Percentiles rank a stretch among this genome's conserved stretches.
Evolutionary conservation across 495 filamentous ascomycete species (phyloP).

Genomic region (Chlorociboria aeruginascens): DNA sequence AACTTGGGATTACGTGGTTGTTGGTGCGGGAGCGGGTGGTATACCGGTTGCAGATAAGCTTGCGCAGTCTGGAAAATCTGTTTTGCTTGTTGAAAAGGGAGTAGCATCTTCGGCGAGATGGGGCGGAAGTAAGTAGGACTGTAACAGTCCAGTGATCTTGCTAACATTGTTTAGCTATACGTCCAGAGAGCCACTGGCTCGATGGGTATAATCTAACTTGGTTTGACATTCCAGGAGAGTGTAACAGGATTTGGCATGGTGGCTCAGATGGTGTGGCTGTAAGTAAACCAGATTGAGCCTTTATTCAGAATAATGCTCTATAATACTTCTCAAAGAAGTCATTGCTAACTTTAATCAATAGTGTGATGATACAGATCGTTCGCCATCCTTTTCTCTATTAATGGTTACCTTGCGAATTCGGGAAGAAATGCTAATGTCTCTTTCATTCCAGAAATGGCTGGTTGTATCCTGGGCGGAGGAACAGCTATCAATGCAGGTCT

Average conservation of each 20-base stretch:
- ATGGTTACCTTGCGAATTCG: too few relatives aligned
- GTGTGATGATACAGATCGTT: too few relatives aligned
- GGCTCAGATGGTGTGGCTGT: constrained; percentile 48
- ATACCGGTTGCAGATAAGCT: constrained; percentile 54
- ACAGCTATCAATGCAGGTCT: constrained; percentile 61
- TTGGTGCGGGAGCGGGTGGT: constrained; percentile 53
- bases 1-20: constrained; percentile 56
- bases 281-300: constrained; percentile 43
- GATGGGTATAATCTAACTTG: constrained; percentile 54
- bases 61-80: constrained; percentile 47
- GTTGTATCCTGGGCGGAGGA: constrained; percentile 67
- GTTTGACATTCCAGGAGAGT: constrained; percentile 72
- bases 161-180: constrained; percentile 19
- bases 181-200: constrained; percentile 39
- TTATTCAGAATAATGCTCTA: too few relatives aligned
- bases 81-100: constrained; percentile 56
- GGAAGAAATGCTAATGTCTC: too few relatives aligned
- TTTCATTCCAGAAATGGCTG: constrained; percentile 41
- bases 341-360: too few relatives aligned
- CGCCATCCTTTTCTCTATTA: too few relatives aligned
- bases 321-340: too few relatives aligned
- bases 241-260: constrained; percentile 56
- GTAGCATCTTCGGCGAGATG: constrained; percentile 45
- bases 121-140: constrained; percentile 36
- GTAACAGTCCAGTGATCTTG: background rate